A percentile compares a stretch with the other conserved stretches of the same genome.
These are phyloP conservation scores for Trametopsis cervina DNA, from an alignment of 768 basidiomycete species.

Conservation along the genomic window DNA sequence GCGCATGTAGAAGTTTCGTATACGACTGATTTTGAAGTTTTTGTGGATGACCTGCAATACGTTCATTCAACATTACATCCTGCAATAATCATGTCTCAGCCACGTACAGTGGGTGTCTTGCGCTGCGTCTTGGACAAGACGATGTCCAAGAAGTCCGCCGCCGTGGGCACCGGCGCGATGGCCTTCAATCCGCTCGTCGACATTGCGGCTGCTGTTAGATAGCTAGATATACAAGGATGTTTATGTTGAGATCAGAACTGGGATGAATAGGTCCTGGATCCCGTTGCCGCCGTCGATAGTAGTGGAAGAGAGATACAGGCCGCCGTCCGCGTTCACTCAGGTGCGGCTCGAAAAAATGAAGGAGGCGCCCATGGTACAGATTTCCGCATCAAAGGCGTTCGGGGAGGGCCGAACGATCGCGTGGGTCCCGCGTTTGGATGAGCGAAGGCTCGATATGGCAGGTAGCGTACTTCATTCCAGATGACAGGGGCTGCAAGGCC, in stretches of 20 bases:
- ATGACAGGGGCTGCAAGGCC: no score
- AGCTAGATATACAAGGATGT: constrained; percentile 5
- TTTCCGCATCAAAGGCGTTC: no score
- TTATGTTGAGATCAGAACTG: background rate
- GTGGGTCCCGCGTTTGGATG: no score
- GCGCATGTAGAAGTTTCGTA: constrained; percentile 97
- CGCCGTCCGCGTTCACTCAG: background rate
- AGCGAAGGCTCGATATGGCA: no score
- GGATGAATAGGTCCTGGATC: constrained; percentile 8
- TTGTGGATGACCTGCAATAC: constrained; percentile 87
- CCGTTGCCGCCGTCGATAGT: background rate
- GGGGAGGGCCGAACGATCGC: no score
- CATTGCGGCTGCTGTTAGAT: constrained; percentile 28
- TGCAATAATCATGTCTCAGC: background rate
- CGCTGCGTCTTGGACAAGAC: constrained; percentile 91
- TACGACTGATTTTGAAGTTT: constrained; percentile 99
- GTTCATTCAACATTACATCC: background rate
- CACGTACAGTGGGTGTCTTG: constrained; percentile 87
- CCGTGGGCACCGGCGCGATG: constrained; percentile 98
- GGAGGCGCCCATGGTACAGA: no score
- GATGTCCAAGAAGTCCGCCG: constrained; percentile 90
- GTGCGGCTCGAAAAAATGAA: background rate
- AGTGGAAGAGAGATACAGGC: background rate
- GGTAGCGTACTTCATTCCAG: no score
- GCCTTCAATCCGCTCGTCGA: constrained; percentile 91